These are phyloP conservation scores for Lecanoromycetidae sp. DNA, from an alignment of 2,329 filamentous ascomycete species.

Conservation along the genomic window DNA sequence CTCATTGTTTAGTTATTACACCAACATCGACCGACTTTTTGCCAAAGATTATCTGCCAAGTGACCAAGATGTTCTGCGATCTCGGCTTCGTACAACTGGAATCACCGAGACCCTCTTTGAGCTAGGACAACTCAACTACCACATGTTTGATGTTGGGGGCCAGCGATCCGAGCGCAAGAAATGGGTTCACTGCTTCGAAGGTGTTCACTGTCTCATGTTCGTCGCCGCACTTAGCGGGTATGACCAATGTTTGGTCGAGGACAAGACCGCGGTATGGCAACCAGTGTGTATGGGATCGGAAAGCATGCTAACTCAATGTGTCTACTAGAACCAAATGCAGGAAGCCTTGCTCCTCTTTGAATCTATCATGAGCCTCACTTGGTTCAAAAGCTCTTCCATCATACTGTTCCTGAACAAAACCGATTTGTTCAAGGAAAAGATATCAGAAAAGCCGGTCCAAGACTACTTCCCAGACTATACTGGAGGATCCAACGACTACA, in stretches of 20 bases:
- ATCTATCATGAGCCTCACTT: conserved; percentile 73
- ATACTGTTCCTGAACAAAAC: conserved; percentile 84
- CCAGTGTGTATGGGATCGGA: not conserved
- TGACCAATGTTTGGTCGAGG: conserved; percentile 90
- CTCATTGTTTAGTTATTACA: conserved; percentile 56
- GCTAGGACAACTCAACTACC: conserved; percentile 79
- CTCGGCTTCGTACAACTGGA: conserved; percentile 79
- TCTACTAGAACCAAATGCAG: conserved; percentile 71
- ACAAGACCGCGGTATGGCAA: conserved; percentile 76
- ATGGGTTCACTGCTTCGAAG: conserved; percentile 95
- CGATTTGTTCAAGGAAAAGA: conserved; percentile 70
- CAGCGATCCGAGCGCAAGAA: conserved; percentile 91
- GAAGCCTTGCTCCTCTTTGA: conserved; percentile 80
- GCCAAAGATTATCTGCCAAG: conserved; percentile 69
- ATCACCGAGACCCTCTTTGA: conserved; percentile 95
- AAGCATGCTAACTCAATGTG: not conserved
- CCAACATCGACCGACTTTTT: conserved; percentile 64
- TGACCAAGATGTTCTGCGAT: conserved; percentile 88
- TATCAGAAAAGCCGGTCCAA: conserved; percentile 56
- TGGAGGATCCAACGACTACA: conserved; percentile 58
- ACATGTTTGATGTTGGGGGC: conserved; percentile 92
- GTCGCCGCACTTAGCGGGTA: conserved; percentile 92
- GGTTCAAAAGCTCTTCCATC: conserved; percentile 70
- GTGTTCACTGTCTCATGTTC: conserved; percentile 83
- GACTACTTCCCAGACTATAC: conserved; percentile 69